A percentile compares a stretch with the other conserved stretches of the same genome.
Conservation (phyloP, 139 green algal genomes). For the Penium margaritaceum region DNA sequence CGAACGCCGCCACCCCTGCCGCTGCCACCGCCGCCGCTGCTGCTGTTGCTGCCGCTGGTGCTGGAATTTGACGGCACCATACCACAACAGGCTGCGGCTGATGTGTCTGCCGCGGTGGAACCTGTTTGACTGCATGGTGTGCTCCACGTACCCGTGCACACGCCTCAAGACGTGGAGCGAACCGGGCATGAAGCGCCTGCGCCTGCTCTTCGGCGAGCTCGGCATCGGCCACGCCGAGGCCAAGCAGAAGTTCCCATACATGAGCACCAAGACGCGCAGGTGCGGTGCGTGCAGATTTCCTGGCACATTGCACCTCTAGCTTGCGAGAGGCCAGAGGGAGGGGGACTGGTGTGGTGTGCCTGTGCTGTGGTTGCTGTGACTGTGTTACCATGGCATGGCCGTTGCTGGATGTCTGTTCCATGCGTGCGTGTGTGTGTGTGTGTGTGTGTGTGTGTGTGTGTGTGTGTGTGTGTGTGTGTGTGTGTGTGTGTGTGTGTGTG, state of each 20-base stretch:
- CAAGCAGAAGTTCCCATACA: conserved; percentile 45
- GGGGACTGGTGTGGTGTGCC: too few relatives aligned
- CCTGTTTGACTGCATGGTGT: conserved; percentile 72
- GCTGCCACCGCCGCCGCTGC: too few relatives aligned
- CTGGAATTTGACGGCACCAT: too few relatives aligned
- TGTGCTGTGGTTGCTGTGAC: too few relatives aligned
- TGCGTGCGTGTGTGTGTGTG: too few relatives aligned
- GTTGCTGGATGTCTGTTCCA: too few relatives aligned
- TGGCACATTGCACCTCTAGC: conserved; percentile 57
- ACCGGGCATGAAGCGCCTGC: conserved; percentile 57
- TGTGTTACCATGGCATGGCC: too few relatives aligned
- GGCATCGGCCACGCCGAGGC: conserved; percentile 57
- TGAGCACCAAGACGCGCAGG: conserved; percentile 22
- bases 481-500: neutral
- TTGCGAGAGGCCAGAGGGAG: conserved; percentile 67
- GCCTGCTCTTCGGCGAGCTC: conserved; percentile 68
- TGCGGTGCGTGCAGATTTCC: conserved; percentile 60
- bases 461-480: too few relatives aligned
- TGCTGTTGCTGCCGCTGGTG: too few relatives aligned
- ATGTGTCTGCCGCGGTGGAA: conserved; percentile 69
- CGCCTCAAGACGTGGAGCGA: conserved; percentile 74
- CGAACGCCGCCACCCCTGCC: too few relatives aligned
- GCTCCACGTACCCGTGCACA: conserved; percentile 70
- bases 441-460: too few relatives aligned
- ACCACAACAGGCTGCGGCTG: conserved; percentile 42